Percentiles rank a stretch among this genome's conserved stretches.
Evolutionary conservation across 148 eudicot genomes (phyloP).

Genomic region (Selenicereus undatus): DNA sequence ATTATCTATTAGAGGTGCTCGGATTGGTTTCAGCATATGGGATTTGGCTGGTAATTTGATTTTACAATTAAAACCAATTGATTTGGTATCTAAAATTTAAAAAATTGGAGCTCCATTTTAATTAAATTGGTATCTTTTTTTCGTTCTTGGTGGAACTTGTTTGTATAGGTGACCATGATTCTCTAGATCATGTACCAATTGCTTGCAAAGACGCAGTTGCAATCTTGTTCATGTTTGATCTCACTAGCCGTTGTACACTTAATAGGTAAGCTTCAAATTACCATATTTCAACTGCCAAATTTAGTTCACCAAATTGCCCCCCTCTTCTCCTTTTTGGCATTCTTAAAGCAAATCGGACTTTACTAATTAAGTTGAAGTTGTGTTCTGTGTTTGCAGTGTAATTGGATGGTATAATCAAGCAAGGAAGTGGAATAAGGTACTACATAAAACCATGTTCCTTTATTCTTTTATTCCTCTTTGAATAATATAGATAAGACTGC

Average conservation of each 20-base stretch:
- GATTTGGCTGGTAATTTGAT: slow-evolving; percentile 72
- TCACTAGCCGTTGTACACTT: slow-evolving; percentile 71
- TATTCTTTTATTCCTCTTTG: too few relatives aligned
- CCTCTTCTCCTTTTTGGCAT: background rate
- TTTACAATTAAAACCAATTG: background rate
- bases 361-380: background rate
- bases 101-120: background rate
- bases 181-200: slow-evolving; percentile 62
- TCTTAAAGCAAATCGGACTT: background rate
- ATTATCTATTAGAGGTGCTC: slow-evolving; percentile 55
- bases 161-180: slow-evolving; percentile 44
- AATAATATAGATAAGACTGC: background rate
- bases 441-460: background rate
- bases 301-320: background rate
- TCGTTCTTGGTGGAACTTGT: background rate
- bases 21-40: slow-evolving; percentile 84
- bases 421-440: slow-evolving; percentile 72
- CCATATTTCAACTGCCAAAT: background rate
- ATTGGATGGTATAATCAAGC: slow-evolving; percentile 74
- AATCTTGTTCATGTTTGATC: slow-evolving; percentile 82
- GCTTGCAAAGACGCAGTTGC: slow-evolving; percentile 88
- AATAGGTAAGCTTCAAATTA: slow-evolving; percentile 36
- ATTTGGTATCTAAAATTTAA: background rate
- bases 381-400: slow-evolving; percentile 41
- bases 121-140: too few relatives aligned